These are phyloP conservation scores for Thalassia testudinum DNA, from an alignment of 116 monocot species.

Conservation along the genomic window DNA sequence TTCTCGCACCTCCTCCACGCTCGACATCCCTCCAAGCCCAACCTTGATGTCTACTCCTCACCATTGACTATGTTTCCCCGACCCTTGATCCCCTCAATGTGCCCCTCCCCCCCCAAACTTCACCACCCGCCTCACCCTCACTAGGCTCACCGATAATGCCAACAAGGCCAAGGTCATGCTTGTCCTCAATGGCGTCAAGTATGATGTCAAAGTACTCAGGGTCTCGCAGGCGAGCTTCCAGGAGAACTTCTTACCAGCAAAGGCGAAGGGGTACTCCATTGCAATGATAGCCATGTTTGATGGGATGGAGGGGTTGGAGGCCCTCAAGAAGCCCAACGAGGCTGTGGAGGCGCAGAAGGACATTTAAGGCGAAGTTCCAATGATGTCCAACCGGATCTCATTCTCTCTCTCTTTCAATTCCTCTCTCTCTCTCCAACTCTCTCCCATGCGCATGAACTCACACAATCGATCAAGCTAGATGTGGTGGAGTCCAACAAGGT, in stretches of 20 bases:
- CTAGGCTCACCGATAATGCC: constrained; percentile 34
- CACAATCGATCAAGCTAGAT: too few species aligned
- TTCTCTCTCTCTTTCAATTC: too few species aligned
- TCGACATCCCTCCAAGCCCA: constrained; percentile 51
- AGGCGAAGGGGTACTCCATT: constrained; percentile 70
- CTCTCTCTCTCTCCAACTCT: too few species aligned
- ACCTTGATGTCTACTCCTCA: constrained; percentile 47
- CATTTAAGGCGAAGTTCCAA: too few species aligned
- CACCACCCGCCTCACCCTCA: constrained; percentile 46
- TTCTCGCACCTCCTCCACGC: constrained; percentile 76
- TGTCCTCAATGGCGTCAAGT: constrained; percentile 11
- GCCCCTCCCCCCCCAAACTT: constrained; percentile 24
- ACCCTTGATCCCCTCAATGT: constrained; percentile 1
- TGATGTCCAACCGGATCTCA: too few species aligned
- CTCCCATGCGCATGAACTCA: too few species aligned
- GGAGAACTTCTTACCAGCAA: constrained; percentile 74
- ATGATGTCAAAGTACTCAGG: not conserved
- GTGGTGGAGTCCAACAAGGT: too few species aligned
- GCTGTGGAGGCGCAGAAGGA: constrained; percentile 43
- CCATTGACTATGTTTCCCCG: constrained; percentile 65
- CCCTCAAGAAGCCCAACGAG: constrained; percentile 14
- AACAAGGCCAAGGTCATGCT: constrained; percentile 10
- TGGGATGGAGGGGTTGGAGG: constrained; percentile 36
- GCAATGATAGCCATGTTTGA: constrained; percentile 47
- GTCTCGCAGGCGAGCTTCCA: constrained; percentile 39